A percentile compares a stretch with the other conserved stretches of the same genome.
phyloP scores from a whole-genome alignment of 108 stramenopile species.

The Licmophora abbreviata region DNA sequence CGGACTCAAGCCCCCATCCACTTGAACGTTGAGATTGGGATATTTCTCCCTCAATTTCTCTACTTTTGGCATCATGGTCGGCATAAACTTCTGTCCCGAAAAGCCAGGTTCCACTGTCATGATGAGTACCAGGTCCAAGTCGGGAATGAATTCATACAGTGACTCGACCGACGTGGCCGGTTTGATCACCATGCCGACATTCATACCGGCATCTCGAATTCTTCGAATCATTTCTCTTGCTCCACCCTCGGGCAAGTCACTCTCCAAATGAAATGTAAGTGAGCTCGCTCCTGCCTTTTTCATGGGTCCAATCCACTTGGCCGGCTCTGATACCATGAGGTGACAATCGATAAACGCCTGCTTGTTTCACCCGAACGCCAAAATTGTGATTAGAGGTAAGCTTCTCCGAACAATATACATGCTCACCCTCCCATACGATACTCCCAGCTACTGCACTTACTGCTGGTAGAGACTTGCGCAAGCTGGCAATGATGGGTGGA shows the following conservation, averaged over 20 bases:
- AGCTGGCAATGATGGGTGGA: conserved; percentile 56
- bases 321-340: conserved; percentile 86
- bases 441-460: too few species aligned
- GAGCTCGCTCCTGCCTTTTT: conserved; percentile 63
- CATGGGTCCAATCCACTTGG: conserved; percentile 80
- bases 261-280: conserved; percentile 83
- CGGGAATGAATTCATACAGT: conserved; percentile 44
- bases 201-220: conserved; percentile 69
- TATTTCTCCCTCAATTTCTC: conserved; percentile 42
- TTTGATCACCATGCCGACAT: conserved; percentile 75
- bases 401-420: too few species aligned
- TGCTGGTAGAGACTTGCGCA: conserved; percentile 47
- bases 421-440: too few species aligned
- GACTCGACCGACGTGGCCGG: conserved; percentile 79
- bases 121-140: conserved; percentile 73
- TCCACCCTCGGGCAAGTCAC: conserved; percentile 37
- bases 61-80: conserved; percentile 84
- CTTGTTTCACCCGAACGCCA: too few species aligned
- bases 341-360: conserved; percentile 79
- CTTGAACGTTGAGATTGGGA: conserved; percentile 79
- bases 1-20: conserved; percentile 86
- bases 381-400: not conserved
- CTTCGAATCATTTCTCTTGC: conserved; percentile 52
- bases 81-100: conserved; percentile 84
- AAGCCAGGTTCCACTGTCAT: conserved; percentile 95